phyloP scores from a whole-genome alignment of 768 basidiomycete genomes.

The Hortiboletus flavorubellus region DNA sequence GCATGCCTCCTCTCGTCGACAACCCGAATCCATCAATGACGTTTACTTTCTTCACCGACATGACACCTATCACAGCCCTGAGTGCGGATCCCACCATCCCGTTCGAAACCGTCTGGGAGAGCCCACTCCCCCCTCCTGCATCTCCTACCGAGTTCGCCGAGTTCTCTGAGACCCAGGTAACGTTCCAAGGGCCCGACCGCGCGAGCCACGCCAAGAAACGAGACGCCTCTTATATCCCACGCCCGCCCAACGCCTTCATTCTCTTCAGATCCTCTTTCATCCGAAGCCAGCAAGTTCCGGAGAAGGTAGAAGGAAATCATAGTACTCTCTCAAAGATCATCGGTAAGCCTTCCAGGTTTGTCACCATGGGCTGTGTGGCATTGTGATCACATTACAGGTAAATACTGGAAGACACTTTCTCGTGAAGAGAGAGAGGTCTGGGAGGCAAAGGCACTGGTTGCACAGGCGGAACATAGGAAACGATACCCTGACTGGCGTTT shows the following conservation, averaged over 20 bases:
- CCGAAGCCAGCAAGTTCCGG: conserved; percentile 67
- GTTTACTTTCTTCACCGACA: conserved; percentile 63
- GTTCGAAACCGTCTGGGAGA: conserved; percentile 35
- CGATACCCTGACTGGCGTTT: conserved; percentile 84
- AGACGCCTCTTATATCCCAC: conserved; percentile 73
- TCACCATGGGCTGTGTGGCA: neutral
- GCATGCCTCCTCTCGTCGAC: conserved; percentile 52
- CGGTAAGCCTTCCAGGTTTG: conserved; percentile 36
- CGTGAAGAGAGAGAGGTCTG: conserved; percentile 66
- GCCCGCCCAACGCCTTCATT: conserved; percentile 84
- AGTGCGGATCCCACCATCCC: conserved; percentile 33
- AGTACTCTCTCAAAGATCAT: conserved; percentile 80
- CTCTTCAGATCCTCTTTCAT: conserved; percentile 81
- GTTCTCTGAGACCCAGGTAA: conserved; percentile 16
- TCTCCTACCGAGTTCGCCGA: conserved; percentile 21
- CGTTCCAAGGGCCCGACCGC: conserved; percentile 34
- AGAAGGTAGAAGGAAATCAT: conserved; percentile 76
- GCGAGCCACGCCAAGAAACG: conserved; percentile 58
- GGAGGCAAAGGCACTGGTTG: conserved; percentile 71
- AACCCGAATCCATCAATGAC: conserved; percentile 49
- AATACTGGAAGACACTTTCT: conserved; percentile 71
- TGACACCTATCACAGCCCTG: conserved; percentile 51
- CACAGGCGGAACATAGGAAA: conserved; percentile 69
- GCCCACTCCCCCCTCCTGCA: conserved; percentile 13
- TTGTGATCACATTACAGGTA: conserved; percentile 40